Evolutionary conservation across 305 asterid species (phyloP), one percentile per base, ranked within the genome.

Genomic region (Fraxinus greggii): DNA sequence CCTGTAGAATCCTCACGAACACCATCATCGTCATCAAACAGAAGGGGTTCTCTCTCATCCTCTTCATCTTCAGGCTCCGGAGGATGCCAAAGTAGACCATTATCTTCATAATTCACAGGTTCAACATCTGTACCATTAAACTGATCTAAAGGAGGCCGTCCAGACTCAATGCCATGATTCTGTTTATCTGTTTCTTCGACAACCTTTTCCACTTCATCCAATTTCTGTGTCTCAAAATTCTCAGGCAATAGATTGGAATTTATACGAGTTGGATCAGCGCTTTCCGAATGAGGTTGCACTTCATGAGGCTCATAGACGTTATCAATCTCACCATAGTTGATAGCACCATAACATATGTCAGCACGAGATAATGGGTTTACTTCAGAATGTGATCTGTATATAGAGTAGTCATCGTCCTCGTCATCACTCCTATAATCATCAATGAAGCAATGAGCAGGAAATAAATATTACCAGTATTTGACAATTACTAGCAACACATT

Each of bases 51-150:
- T 83, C 88, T 87, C 79, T 92, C 98, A 78, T 93, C 95, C 85
- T 91, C 97, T 81, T 88, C 95, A 81, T 89, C 89, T 81, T 92
- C 97, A 82, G 98, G 97, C 82, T 92, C 95, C 31, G 98, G 94
- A 24, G 98, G 98, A 75, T 89, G 83, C 97, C 98, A 93, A 79
- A 93, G 90, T 79, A 85, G 86, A 75, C 81, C 88, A 87, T 89
- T 88, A 82, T 89, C 89, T 80, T 92, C 97, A 84, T 88, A 91
- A 86, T 93, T 97, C 82, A 92, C 89, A 72, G 91, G 82, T 80
- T 88, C 94, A 84, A 83, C 31, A 77, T 86, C 90, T 38, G 80
- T 86, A 80, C 40, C 91, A 86, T 84, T 85, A 83, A 77, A 80
- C 84, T 59, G 89, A 79, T 81, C 73, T 45, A 84, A 54, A 80